phyloP scores from a whole-genome alignment of 306 rosid genomes.

The Citrullus amarus region DNA sequence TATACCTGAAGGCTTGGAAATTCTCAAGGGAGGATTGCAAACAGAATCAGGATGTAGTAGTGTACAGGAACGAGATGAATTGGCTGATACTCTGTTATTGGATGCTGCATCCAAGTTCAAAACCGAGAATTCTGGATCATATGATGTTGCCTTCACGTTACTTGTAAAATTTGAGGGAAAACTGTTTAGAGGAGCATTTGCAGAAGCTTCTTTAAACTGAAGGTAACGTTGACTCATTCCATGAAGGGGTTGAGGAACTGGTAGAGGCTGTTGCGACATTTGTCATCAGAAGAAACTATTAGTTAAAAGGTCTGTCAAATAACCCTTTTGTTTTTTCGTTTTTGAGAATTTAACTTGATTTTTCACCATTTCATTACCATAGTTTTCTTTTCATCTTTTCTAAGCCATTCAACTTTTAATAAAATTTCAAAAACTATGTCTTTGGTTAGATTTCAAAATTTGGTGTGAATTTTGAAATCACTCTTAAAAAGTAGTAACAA shows the following conservation, averaged over 20 bases:
- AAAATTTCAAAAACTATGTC: too few relatives aligned
- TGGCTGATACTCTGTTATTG: background rate
- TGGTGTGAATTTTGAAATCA: too few relatives aligned
- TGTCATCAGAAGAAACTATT: background rate
- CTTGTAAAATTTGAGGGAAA: constrained; percentile 7
- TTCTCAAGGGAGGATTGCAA: constrained; percentile 20
- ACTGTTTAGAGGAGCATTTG: constrained; percentile 12
- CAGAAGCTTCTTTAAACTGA: constrained; percentile 38
- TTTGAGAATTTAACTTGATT: too few relatives aligned
- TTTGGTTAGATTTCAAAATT: too few relatives aligned
- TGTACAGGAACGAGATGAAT: constrained; percentile 15
- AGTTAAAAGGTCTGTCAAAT: background rate
- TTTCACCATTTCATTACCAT: too few relatives aligned
- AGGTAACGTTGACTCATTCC: constrained; percentile 32
- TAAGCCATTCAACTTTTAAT: too few relatives aligned
- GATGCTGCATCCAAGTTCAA: background rate
- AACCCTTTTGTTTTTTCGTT: too few relatives aligned
- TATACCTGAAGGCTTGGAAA: constrained; percentile 40
- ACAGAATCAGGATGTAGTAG: constrained; percentile 15
- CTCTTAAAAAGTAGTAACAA: too few relatives aligned
- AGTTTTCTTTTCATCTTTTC: too few relatives aligned
- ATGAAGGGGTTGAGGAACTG: background rate
- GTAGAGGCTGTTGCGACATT: background rate
- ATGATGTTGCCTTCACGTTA: constrained; percentile 5
- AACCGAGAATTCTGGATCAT: background rate